Conservation (phyloP, 179 eudicot genomes). For the Spinacia oleracea region DNA sequence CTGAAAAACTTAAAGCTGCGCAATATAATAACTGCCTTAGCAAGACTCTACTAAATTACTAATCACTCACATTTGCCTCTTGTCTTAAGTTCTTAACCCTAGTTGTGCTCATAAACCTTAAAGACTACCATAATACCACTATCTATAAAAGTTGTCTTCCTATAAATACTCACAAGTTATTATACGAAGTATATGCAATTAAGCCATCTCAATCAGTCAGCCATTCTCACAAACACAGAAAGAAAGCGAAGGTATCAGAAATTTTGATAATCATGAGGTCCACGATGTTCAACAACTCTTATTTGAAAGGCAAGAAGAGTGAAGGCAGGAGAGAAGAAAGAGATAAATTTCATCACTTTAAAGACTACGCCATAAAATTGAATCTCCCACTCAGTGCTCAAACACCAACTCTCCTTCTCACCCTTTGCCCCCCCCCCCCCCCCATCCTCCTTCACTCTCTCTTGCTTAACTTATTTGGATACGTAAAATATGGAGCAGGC, state of each 20-base stretch:
- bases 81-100: neutral
- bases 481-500: neutral
- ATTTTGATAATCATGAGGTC: neutral
- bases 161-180: neutral
- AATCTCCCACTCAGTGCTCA: neutral
- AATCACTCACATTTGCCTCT: neutral
- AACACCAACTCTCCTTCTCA: neutral
- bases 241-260: neutral
- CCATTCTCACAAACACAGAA: neutral
- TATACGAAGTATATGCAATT: neutral
- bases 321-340: neutral
- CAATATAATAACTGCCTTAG: neutral
- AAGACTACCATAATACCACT: neutral
- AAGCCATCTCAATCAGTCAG: neutral
- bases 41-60: neutral
- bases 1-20: neutral
- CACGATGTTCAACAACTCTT: neutral
- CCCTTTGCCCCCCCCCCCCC: neutral
- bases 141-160: neutral
- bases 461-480: neutral
- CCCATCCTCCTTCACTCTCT: no score
- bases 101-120: neutral
- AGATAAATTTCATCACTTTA: no score
- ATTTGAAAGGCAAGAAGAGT: no score
- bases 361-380: no score